These are phyloP conservation scores for Podila epigama DNA, from an alignment of 192 early-diverging fungal genomes.

Conservation along the genomic window DNA sequence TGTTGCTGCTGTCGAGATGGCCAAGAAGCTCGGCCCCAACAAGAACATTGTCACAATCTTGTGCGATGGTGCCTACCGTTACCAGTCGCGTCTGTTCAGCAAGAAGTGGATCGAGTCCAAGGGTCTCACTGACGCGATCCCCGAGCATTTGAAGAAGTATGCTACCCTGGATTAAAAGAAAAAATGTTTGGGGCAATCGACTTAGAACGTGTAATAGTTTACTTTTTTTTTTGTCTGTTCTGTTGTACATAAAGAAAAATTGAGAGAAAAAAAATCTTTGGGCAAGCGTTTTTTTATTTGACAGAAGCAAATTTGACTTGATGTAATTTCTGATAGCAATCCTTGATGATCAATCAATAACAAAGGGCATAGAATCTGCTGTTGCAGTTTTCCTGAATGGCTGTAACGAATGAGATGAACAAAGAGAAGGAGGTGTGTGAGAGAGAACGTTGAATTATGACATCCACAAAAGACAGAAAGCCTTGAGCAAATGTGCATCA, in stretches of 20 bases:
- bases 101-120: slow-evolving; percentile 91
- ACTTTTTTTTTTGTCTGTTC: neutral
- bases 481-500: no score
- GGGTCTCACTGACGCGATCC: slow-evolving; percentile 77
- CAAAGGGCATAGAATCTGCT: slow-evolving; percentile 26
- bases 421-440: neutral
- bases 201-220: no score
- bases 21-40: slow-evolving; percentile 81
- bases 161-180: slow-evolving; percentile 61
- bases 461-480: neutral
- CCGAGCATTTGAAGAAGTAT: slow-evolving; percentile 87
- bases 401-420: neutral
- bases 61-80: slow-evolving; percentile 90
- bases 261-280: no score
- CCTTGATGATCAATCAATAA: no score
- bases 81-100: slow-evolving; percentile 83
- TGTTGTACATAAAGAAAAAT: no score
- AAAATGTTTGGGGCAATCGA: no score
- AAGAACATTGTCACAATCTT: slow-evolving; percentile 86
- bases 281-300: no score
- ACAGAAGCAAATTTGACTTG: no score
- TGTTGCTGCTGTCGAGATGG: slow-evolving; percentile 91
- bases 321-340: no score
- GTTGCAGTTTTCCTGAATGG: slow-evolving; percentile 15
- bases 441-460: neutral